Base-by-base conservation (phyloP, 208 protist genomes). In the Leishmania arabica region DNA sequence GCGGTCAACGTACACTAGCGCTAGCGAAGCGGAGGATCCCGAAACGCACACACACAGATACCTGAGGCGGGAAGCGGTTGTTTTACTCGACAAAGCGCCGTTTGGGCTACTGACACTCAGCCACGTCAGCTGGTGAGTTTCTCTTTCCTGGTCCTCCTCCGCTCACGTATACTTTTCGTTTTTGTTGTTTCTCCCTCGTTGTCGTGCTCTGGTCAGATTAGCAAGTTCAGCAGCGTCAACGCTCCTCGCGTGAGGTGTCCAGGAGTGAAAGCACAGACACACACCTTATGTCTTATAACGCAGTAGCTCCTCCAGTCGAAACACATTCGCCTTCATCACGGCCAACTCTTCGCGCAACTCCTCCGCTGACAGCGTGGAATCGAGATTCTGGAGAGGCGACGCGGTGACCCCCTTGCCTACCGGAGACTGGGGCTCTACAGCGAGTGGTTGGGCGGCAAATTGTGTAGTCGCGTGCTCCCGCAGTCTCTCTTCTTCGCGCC, bases 301-400 rank as follows among this genome's bases (percentile, higher is more conserved):
- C 40, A 96, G 81, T 17, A 86, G 76, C 62, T 87, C 77, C 62
- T 96, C 93, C 73, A 96, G 79, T 45, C 66, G 73, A n/a, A 75
- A 87, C 74, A 96, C 80, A 74, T 92, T 81, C 68, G 68, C 51
- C 78, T 88, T 86, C 93, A 96, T 91, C 11, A 65, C 76, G 0
- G 91, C 84, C 54, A 96, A 84, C 77, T 92, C 78, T 27, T 76
- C 54, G 7, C 89, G 85, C 40, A 96, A 65, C 9, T 82, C 78
- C 54, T 34, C 78, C 31, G 68, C 74, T 17, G 72, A 56, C 19
- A 54, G 40, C 37, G 40, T 34, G 8, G 21, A 45, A 54, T 73
- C 69, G 24, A 7, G 24, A 73, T 73, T 53, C 42, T 53, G 40
- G 21, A 53, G 45, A 73, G 31, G 45, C 51, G 51, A 42, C 49